Base-by-base conservation (phyloP, 2,329 filamentous ascomycete species). In the Pyrenophora teres region DNA sequence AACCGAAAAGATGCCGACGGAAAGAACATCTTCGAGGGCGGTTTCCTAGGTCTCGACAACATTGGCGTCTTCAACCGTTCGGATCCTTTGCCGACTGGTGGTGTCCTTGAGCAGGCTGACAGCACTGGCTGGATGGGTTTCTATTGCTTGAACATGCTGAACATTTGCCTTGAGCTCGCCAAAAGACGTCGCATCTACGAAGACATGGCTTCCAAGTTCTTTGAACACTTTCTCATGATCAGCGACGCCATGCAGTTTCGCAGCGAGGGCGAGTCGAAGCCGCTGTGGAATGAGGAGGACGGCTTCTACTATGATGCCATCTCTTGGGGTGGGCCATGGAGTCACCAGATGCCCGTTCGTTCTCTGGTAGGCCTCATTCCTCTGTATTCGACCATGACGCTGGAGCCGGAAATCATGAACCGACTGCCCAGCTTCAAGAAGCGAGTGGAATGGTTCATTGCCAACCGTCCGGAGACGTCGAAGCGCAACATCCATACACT, bases 71-170 rank as follows among this genome's bases (percentile, higher is more conserved):
- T 97, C 83, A 97, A 97, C 76, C 89, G 93, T 39, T 97, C 93
- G 0, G 93, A 97, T 73, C 92, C 94, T 21, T 78, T 97, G 33
- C 93, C 93, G 0, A 97, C 94, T 0, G 93, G 93, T 27, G 93
- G 94, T 75, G 87, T 92, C 2, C 83, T 97, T 7, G 93, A 97
- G 75, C 93, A 97, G 77, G 94, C 94, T 15, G 93, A 97, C 80
- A 96, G 92, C 72, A 97, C 93, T 8, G 93, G 93, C 27, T 97
- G 93, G 93, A 97, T 97, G 93, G 93, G 90, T 8, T 97, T 97
- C 74, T 97, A 96, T 79, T 96, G 89, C 68, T 78, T 97, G 57
- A 92, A 87, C 77, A 97, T 97, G 93, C 82, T 97, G 68, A 97
- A 97, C 76, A 97, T 97, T 68, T 87, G 92, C 12, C 83, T 97